These are phyloP conservation scores for Phylloporus rhodoxanthus DNA, from an alignment of 768 basidiomycete species.

Conservation along the genomic window DNA sequence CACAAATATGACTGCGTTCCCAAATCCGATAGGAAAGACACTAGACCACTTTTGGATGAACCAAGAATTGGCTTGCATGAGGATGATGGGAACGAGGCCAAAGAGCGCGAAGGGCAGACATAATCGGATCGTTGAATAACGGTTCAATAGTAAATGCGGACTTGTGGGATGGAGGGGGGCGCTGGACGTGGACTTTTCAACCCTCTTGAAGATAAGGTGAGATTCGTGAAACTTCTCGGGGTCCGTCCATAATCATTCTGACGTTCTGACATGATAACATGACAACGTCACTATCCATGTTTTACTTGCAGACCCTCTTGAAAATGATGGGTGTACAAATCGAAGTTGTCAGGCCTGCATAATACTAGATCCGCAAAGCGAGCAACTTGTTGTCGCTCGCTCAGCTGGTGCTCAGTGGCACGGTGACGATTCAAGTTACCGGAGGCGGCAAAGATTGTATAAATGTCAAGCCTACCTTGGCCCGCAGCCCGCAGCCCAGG, in stretches of 20 bases:
- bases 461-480: no score
- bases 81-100: no score
- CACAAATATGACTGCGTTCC: conserved; percentile 13
- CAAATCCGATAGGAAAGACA: conserved; percentile 14
- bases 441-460: background rate
- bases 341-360: background rate
- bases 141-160: background rate
- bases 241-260: background rate
- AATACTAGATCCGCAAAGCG: background rate
- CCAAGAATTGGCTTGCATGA: no score
- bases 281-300: background rate
- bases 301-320: background rate
- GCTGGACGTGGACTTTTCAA: background rate
- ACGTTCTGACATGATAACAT: background rate
- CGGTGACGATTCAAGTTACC: background rate
- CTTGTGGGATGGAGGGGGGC: background rate
- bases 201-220: background rate
- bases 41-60: no score
- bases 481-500: no score
- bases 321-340: background rate
- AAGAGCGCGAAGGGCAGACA: background rate
- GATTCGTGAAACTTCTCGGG: background rate
- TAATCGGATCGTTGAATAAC: background rate
- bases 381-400: no score
- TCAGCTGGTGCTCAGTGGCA: background rate